Evolutionary conservation across 805 yeast species (phyloP).

Genomic region (Metschnikowia colocasiae): DNA sequence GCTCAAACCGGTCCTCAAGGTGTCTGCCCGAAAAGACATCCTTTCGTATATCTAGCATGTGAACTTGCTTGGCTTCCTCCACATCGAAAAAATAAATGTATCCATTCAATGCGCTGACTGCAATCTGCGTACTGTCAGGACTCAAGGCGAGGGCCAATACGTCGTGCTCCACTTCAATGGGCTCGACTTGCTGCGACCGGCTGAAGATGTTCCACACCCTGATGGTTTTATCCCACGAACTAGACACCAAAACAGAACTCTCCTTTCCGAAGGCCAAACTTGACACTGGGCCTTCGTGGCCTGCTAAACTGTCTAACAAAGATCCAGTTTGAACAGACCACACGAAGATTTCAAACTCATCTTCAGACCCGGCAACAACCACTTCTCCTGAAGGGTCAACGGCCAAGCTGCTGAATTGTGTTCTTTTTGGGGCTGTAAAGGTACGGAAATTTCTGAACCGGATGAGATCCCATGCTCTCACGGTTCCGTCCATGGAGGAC

Average conservation of each 20-base stretch:
- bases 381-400: constrained; percentile 97
- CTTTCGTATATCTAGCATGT: constrained; percentile 77
- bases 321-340: constrained; percentile 98
- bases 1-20: constrained; percentile 73
- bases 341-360: constrained; percentile 84
- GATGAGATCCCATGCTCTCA: constrained; percentile 93
- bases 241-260: constrained; percentile 74
- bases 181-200: constrained; percentile 84
- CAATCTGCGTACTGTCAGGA: constrained; percentile 90
- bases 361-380: constrained; percentile 90
- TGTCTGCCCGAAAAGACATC: constrained; percentile 89
- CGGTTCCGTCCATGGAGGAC: constrained; percentile 92
- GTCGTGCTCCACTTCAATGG: constrained; percentile 80
- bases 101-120: constrained; percentile 87
- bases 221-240: constrained; percentile 95
- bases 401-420: constrained; percentile 84
- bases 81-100: constrained; percentile 80
- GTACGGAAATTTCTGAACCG: constrained; percentile 93
- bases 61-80: constrained; percentile 74
- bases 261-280: constrained; percentile 81
- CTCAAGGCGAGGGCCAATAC: constrained; percentile 78
- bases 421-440: constrained; percentile 83
- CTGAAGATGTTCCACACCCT: constrained; percentile 92
- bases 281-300: constrained; percentile 95
- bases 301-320: constrained; percentile 78